These are phyloP conservation scores for Lentinula guzmanii DNA, from an alignment of 768 basidiomycete species.

Conservation along the genomic window DNA sequence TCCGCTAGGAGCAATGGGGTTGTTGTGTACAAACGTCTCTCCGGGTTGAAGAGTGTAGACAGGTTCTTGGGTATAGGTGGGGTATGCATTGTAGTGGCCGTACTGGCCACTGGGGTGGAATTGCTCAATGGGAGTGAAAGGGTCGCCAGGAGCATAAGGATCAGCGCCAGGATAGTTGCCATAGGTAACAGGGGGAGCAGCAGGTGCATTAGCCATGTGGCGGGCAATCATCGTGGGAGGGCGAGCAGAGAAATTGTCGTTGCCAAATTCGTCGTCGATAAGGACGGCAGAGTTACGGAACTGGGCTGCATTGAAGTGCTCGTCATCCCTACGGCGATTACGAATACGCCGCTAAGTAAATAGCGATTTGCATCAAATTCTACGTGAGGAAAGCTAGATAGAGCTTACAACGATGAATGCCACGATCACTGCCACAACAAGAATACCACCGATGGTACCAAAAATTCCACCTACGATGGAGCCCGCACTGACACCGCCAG, in stretches of 20 bases:
- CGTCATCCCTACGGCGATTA: background rate
- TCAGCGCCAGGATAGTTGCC: slow-evolving; percentile 2
- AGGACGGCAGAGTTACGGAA: slow-evolving; percentile 5
- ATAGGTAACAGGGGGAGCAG: slow-evolving; percentile 2
- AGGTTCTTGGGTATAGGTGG: background rate
- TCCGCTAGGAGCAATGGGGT: background rate
- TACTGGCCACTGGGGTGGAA: background rate
- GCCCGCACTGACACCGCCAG: background rate
- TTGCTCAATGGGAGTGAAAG: background rate
- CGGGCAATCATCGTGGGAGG: slow-evolving; percentile 9
- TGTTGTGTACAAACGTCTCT: background rate
- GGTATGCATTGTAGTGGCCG: background rate
- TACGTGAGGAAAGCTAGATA: background rate
- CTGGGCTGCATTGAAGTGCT: slow-evolving; percentile 1
- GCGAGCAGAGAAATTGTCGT: slow-evolving; percentile 3
- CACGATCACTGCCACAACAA: slow-evolving; percentile 1
- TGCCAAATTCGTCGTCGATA: slow-evolving; percentile 5
- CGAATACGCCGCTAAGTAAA: background rate
- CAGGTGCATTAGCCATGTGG: slow-evolving; percentile 7
- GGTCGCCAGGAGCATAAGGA: background rate
- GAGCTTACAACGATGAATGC: slow-evolving; percentile 4
- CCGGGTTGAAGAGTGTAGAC: background rate
- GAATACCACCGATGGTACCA: slow-evolving; percentile 4
- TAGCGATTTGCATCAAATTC: background rate
- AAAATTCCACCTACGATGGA: slow-evolving; percentile 2